phyloP scores from a whole-genome alignment of 1,284 basidiomycete species.

The Ganoderma multipileum region DNA sequence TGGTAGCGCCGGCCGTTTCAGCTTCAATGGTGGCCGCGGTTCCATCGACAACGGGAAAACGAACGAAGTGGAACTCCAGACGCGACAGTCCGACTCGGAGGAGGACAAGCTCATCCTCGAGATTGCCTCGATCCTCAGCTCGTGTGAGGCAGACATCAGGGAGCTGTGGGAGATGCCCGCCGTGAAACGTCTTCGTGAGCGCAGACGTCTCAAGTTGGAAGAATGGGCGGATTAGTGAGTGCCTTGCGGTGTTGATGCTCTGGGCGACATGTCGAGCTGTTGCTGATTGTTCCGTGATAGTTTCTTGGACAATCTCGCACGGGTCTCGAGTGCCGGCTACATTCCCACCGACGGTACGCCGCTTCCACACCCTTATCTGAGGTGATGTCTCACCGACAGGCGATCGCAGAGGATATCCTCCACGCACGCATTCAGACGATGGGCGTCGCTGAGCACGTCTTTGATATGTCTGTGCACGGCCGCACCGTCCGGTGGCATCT shows the following conservation, averaged over 20 bases:
- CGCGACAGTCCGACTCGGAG: slow-evolving; percentile 36
- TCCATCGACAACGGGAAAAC: slow-evolving; percentile 30
- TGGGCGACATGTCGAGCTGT: neutral
- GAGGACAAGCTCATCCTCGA: slow-evolving; percentile 66
- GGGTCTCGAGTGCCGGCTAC: slow-evolving; percentile 71
- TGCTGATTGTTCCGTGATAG: slow-evolving; percentile 44
- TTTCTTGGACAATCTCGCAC: slow-evolving; percentile 74
- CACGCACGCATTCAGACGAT: slow-evolving; percentile 86
- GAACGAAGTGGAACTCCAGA: slow-evolving; percentile 27
- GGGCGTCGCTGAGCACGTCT: slow-evolving; percentile 82
- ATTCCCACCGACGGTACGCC: slow-evolving; percentile 71
- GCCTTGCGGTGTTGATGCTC: neutral
- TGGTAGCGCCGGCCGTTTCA: slow-evolving; percentile 35
- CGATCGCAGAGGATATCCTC: slow-evolving; percentile 74
- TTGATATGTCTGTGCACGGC: slow-evolving; percentile 75
- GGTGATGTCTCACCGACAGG: neutral
- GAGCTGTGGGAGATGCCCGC: slow-evolving; percentile 74
- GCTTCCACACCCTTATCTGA: neutral
- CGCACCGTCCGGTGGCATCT: slow-evolving; percentile 80
- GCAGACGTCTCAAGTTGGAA: slow-evolving; percentile 75
- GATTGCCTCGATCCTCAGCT: slow-evolving; percentile 62
- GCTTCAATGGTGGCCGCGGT: slow-evolving; percentile 35
- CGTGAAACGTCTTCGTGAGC: slow-evolving; percentile 69
- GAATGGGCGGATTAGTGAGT: slow-evolving; percentile 87
- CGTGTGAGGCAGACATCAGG: slow-evolving; percentile 66